Evolutionary conservation across 2,329 filamentous ascomycete species (phyloP), one percentile per base, ranked within the genome.

Genomic region (Thelonectria blattea): DNA sequence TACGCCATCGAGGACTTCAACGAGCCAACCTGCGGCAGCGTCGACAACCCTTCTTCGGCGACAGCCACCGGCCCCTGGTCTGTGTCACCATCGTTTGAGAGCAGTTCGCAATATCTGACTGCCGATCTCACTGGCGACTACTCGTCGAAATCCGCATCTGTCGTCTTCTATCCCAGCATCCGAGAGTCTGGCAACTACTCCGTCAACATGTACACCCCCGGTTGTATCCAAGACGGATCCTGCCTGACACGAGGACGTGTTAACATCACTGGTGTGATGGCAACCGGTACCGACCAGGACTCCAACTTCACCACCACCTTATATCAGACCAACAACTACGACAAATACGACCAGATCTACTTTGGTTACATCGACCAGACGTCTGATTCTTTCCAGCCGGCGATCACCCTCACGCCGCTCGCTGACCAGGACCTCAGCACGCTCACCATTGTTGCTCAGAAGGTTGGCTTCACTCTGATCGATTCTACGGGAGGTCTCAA

Each of bases 261-360:
- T 58, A 93, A 93, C 67, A 83, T 99, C 53, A 94, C 91, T 1
- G 91, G 88, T 34, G 83, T 82, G 22, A 88, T 95, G 80, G 84
- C 87, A 3, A 78, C 80, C 67, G 70, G 81, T 72, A 70, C 77
- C 57, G 72, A 75, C 67, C 66, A 76, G 68, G 67, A 78, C 52
- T 73, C 75, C 37, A 80, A 85, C 5, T 81, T 88, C 58, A 83
- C 85, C 27, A 86, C 82, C 1, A 83, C 85, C 0, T 79, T 97
- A 8, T 96, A 85, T 73, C 95, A 99, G 76, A 97, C 93, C 17
- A 99, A 99, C 78, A 85, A 96, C 73, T 96, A 89, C 74, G 94
- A 98, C 80, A 99, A 99, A 76, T 98, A 96, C 72, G 95, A 99
- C 73, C 88, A 91, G 67, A 88, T 99, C 60, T 97, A 93, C 77